These are phyloP conservation scores for Carex littledalei DNA, from an alignment of 176 grass and related monocot genomes.

Conservation along the genomic window DNA sequence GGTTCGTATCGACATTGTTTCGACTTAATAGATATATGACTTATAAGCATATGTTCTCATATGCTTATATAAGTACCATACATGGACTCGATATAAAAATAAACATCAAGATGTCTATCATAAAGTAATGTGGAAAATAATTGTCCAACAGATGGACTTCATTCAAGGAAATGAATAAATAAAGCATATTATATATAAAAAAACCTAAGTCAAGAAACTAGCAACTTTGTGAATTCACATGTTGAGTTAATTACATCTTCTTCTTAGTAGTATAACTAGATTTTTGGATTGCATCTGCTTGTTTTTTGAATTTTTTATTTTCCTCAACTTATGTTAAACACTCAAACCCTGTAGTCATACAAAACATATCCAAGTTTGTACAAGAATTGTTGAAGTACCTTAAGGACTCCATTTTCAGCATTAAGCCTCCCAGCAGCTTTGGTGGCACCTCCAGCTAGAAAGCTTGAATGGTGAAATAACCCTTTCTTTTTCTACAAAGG, in stretches of 20 bases:
- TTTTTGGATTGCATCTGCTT: not conserved
- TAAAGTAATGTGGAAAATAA: not conserved
- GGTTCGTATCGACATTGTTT: too few relatives aligned
- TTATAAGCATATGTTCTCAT: too few relatives aligned
- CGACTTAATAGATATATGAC: too few relatives aligned
- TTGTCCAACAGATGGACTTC: not conserved
- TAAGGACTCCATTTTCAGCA: slow-evolving; percentile 59
- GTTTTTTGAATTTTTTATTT: not conserved
- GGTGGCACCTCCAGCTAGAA: slow-evolving; percentile 85
- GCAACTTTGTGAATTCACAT: not conserved
- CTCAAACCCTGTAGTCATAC: not conserved
- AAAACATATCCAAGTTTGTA: not conserved
- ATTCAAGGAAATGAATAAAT: not conserved
- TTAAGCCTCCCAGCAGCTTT: slow-evolving; percentile 82
- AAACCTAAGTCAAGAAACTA: not conserved
- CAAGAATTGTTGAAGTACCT: slow-evolving; percentile 36
- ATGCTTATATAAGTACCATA: too few relatives aligned
- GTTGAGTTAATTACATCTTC: not conserved
- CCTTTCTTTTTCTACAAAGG: slow-evolving; percentile 72
- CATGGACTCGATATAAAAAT: too few relatives aligned
- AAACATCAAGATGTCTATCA: slow-evolving; percentile 1
- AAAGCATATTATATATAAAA: not conserved
- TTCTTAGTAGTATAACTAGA: not conserved
- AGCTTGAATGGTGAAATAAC: slow-evolving; percentile 92
- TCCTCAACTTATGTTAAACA: not conserved